Base-by-base conservation (phyloP, 108 stramenopile genomes). In the Skeletonema potamos region DNA sequence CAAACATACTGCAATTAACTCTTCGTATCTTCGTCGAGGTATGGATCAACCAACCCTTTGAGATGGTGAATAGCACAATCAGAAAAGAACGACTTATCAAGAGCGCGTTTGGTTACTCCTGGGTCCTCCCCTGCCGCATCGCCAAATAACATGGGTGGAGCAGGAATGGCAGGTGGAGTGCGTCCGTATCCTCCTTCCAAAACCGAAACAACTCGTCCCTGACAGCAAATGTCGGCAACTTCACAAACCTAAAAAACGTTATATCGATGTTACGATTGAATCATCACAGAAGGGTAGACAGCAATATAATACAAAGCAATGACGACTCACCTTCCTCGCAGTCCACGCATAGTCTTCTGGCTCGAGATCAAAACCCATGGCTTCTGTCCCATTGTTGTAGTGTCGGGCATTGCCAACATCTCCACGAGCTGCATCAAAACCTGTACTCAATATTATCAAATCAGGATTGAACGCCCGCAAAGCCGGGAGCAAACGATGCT, bases 381-480 rank as follows among this genome's bases (percentile, higher is more conserved):
- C 76, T 68, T 92, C 82, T 54, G 75, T 87, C 2, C 77, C 87
- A 27, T 85, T 82, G 10, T 70, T 58, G 58, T 84, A 85, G 71
- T 95, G 94, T 30, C 87, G 81, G 27, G 94, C 94, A 81, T 95
- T 95, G 11, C 92, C 92, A 28, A 92, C 90, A 73, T 97, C 97
- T 37, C 89, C 89, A 46, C 85, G 86, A 61, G 88, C 88, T 24
- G 96, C 98, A 79, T 99, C 99, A 82, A 99, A 99, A 13, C 99
- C 99, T 11, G 97, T 94, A 60, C 94, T 96, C 74, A 99, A 86
- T 44, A 99, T 70, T 68, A 98, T 93, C 11, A 99, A 68, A 86
- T 99, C 98, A 28, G 99, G 97, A 62, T 96, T 85, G 79, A 98
- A 98, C 24, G 89, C 93, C 60, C 96, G 82, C 44, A 99, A 79